Evolutionary conservation across 768 basidiomycete species (phyloP).

Genomic region (Leucosporidium scottii): DNA sequence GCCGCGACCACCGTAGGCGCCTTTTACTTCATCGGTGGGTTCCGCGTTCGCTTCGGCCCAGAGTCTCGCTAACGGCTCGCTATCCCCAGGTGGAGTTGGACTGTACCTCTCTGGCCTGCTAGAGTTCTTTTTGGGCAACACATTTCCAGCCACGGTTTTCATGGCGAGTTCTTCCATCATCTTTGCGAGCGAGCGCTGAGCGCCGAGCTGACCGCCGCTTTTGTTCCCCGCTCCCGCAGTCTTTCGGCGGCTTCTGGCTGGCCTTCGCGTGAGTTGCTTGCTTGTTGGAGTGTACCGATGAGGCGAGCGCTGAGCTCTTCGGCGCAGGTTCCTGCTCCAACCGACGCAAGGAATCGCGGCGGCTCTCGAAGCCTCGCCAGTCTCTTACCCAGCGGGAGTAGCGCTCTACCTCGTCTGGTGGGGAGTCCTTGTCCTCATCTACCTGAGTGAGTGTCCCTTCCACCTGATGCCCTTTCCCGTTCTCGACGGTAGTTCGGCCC

Average conservation of each 20-base stretch:
- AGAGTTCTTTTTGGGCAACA: constrained; percentile 34
- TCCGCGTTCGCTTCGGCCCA: too few species aligned
- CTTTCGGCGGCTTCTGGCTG: constrained; percentile 35
- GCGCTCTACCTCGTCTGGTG: constrained; percentile 33
- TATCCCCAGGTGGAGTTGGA: constrained; percentile 22
- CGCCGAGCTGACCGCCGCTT: too few species aligned
- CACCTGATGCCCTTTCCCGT: too few species aligned
- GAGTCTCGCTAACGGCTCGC: not conserved
- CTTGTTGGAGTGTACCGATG: constrained; percentile 15
- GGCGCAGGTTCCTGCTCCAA: constrained; percentile 32
- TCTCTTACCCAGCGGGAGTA: too few species aligned
- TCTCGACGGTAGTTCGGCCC: too few species aligned
- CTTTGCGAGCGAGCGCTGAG: too few species aligned
- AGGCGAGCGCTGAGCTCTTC: not conserved
- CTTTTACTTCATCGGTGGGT: constrained; percentile 31
- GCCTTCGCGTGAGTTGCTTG: constrained; percentile 31
- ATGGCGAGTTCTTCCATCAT: too few species aligned
- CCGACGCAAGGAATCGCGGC: constrained; percentile 29
- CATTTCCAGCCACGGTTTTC: constrained; percentile 38
- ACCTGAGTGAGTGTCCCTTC: too few species aligned
- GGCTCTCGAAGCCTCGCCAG: too few species aligned
- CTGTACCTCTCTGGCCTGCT: constrained; percentile 32
- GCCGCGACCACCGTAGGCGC: constrained; percentile 19
- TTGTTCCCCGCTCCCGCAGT: too few species aligned
- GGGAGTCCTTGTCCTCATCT: constrained; percentile 30